A percentile compares a stretch with the other conserved stretches of the same genome.
phyloP scores from a whole-genome alignment of 1,284 basidiomycete species.

The Erythrobasidium hasegawianum region DNA sequence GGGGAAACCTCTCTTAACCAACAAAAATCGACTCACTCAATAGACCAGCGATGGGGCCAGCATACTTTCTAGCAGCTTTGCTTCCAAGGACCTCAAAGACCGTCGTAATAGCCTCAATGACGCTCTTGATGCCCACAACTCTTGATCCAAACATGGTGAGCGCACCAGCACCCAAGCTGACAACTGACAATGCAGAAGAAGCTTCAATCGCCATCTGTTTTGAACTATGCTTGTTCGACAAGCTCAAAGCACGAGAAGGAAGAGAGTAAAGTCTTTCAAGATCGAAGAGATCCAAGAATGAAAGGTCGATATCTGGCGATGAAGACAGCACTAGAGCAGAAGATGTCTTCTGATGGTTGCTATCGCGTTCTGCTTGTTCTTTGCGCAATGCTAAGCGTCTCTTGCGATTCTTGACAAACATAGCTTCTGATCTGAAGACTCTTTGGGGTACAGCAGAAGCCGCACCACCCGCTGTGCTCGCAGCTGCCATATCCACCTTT shows the following conservation, averaged over 20 bases:
- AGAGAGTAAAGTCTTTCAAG: conserved; percentile 68
- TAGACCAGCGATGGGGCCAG: conserved; percentile 75
- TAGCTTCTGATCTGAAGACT: conserved; percentile 90
- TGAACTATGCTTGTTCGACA: conserved; percentile 34
- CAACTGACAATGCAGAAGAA: conserved; percentile 63
- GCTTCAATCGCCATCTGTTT: conserved; percentile 56
- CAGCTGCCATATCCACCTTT: neutral
- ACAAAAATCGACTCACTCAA: conserved; percentile 47
- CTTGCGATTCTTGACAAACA: conserved; percentile 68
- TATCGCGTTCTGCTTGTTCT: neutral
- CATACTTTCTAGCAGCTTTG: conserved; percentile 79
- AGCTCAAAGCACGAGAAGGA: conserved; percentile 3
- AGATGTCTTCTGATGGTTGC: neutral
- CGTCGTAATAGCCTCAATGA: conserved; percentile 72
- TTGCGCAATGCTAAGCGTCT: conserved; percentile 6
- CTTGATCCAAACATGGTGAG: conserved; percentile 81
- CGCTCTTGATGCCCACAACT: conserved; percentile 68
- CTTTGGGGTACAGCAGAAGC: conserved; percentile 55
- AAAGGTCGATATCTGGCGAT: conserved; percentile 46
- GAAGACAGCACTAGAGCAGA: neutral
- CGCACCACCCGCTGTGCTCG: conserved; percentile 1
- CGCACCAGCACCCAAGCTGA: conserved; percentile 76
- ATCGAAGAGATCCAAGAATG: conserved; percentile 77
- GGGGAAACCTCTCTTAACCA: neutral
- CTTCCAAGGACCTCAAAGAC: conserved; percentile 76